Base-by-base conservation (phyloP, 2,329 filamentous ascomycete genomes). In the Fonsecaea erecta region DNA sequence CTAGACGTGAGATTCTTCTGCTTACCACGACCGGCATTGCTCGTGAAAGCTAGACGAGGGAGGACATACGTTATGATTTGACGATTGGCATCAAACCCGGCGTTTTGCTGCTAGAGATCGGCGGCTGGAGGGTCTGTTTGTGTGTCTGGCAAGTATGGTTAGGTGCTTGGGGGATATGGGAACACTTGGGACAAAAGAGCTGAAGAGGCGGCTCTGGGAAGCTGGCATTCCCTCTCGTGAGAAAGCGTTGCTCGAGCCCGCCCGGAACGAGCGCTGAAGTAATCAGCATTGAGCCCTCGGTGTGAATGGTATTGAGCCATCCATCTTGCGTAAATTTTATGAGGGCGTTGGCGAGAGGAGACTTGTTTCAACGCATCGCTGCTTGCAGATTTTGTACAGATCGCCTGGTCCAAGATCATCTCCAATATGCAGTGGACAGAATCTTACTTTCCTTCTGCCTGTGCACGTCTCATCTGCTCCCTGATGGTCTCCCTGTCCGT, bases 401-500 rank as follows among this genome's bases (percentile, higher is more conserved):
- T 24, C 18, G 18, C 26, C 3, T 37, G 46, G 18, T 26, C 43
- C 43, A 24, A 48, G 43, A 48, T 26, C 43, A 9, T 24, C 43
- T 12, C 11, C 43, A 8, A 26, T 18, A 48, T 48, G 21, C 43
- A 48, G 7, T 26, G 21, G 43, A n/a, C 51, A 32, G 52, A 35
- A 32, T 28, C 9, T 55, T 28, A 58, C 35, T 40, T 52, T 32
- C 66, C 63, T 26, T 61, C 64, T 3, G 35, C 60, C 63, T 79
- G 76, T 64, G 73, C 79, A 61, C 48, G 30, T 53, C 77, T 73
- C 67, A 83, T 77, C 60, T 80, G 77, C 62, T 80, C 77, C 67
- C 77, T 77, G 64, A 78, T 76, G 64, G 72, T 74, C 69, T 75
- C 74, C 52, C 60, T 60, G 6, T 65, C 30, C 11, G 59, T 43